Conservation (phyloP, 768 basidiomycete genomes). For the Trametes maxima region DNA sequence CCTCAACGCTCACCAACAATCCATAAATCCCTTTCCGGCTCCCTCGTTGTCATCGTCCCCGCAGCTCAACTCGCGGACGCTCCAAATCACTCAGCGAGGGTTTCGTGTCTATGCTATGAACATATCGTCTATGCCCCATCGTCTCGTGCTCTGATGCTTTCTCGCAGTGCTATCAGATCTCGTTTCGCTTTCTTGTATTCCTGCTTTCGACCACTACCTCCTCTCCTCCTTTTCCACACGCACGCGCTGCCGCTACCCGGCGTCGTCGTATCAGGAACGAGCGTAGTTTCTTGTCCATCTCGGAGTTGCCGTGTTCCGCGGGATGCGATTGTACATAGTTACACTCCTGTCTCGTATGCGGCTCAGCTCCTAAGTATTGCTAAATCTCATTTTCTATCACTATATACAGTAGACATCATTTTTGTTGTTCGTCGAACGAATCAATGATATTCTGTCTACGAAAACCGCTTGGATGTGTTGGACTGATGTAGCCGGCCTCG, state of each 20-base stretch:
- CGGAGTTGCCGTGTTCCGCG: slow-evolving; percentile 19
- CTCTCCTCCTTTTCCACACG: neutral
- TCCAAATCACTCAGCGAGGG: neutral
- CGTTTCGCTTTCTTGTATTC: slow-evolving; percentile 5
- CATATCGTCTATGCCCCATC: slow-evolving; percentile 32
- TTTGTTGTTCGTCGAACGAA: slow-evolving; percentile 29
- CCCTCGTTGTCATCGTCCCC: neutral
- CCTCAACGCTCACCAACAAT: slow-evolving; percentile 2
- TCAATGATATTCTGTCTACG: slow-evolving; percentile 18
- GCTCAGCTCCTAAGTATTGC: slow-evolving; percentile 13
- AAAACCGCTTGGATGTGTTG: neutral
- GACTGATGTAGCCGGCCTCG: neutral
- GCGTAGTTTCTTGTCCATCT: slow-evolving; percentile 24
- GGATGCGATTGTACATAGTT: slow-evolving; percentile 23
- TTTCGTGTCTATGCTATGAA: slow-evolving; percentile 36
- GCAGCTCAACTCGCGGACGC: slow-evolving; percentile 5
- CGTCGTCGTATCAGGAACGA: neutral
- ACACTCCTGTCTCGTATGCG: slow-evolving; percentile 27
- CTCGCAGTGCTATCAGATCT: slow-evolving; percentile 16
- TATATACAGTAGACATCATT: neutral
- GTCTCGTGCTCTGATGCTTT: slow-evolving; percentile 14
- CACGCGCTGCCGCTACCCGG: neutral
- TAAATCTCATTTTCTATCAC: neutral
- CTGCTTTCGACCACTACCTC: slow-evolving; percentile 4
- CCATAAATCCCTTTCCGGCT: neutral